Evolutionary conservation across 2,329 filamentous ascomycete genomes (phyloP).

Genomic region (Dothideomycetes sp.): DNA sequence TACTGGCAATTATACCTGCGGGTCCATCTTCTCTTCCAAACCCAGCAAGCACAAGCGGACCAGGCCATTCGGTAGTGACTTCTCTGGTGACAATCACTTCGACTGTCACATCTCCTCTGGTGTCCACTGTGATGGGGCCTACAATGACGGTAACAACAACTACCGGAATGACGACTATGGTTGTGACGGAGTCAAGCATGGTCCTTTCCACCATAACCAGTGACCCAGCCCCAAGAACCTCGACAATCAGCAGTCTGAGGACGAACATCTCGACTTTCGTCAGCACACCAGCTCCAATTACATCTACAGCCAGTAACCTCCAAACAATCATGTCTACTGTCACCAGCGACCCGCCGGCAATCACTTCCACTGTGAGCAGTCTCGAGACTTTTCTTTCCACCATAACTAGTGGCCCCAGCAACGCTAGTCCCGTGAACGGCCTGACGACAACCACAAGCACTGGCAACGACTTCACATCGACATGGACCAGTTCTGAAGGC

Average conservation of each 20-base stretch:
- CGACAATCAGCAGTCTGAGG: background rate
- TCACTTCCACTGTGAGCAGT: background rate
- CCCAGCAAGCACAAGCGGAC: no score
- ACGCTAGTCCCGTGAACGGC: background rate
- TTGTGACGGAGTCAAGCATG: no score
- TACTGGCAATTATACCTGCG: no score
- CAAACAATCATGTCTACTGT: background rate
- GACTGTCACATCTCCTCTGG: background rate
- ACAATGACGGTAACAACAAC: background rate
- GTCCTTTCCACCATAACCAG: background rate
- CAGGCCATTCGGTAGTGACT: background rate
- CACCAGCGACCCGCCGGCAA: background rate
- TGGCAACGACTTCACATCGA: background rate
- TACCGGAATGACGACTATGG: background rate
- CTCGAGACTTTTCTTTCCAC: slow-evolving; percentile 1
- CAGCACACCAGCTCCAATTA: background rate
- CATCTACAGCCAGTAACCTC: background rate
- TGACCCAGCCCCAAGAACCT: background rate
- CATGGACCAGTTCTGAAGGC: no score
- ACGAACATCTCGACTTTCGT: background rate
- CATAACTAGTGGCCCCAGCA: slow-evolving; percentile 1
- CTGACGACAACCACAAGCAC: background rate
- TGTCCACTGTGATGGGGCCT: background rate
- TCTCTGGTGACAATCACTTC: background rate
- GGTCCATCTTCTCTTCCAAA: no score